Conservation (phyloP, 2,329 filamentous ascomycete genomes). For the Diatrype stigma region DNA sequence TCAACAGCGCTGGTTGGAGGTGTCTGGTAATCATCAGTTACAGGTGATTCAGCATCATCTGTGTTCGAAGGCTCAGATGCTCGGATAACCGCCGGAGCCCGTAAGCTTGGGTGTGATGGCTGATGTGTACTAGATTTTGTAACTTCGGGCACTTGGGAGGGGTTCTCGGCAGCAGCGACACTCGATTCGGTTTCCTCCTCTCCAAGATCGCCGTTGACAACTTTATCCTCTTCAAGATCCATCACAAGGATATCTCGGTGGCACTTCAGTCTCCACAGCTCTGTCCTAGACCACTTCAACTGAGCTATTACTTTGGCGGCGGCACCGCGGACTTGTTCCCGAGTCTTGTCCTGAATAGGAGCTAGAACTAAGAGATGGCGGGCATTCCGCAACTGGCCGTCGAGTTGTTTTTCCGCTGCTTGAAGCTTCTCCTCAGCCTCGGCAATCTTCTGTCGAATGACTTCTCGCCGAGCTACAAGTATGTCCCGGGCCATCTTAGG, state of each 20-base stretch:
- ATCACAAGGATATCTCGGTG: slow-evolving; percentile 82
- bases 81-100: slow-evolving; percentile 30
- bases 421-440: slow-evolving; percentile 79
- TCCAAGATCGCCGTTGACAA: slow-evolving; percentile 31
- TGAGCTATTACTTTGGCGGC: slow-evolving; percentile 82
- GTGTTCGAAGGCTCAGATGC: slow-evolving; percentile 27
- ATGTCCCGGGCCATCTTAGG: slow-evolving; percentile 84
- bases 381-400: slow-evolving; percentile 80
- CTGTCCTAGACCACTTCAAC: slow-evolving; percentile 88
- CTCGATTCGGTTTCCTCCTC: slow-evolving; percentile 14
- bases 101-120: slow-evolving; percentile 32
- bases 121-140: slow-evolving; percentile 32
- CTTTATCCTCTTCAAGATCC: slow-evolving; percentile 77
- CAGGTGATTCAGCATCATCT: slow-evolving; percentile 33
- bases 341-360: slow-evolving; percentile 84
- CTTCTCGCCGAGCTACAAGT: slow-evolving; percentile 71
- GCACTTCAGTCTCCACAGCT: slow-evolving; percentile 88
- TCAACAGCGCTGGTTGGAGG: slow-evolving; percentile 38
- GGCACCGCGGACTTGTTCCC: slow-evolving; percentile 80
- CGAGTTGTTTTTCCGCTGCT: slow-evolving; percentile 70
- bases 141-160: slow-evolving; percentile 23
- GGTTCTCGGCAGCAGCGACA: slow-evolving; percentile 10
- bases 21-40: slow-evolving; percentile 45
- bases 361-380: slow-evolving; percentile 85
- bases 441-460: slow-evolving; percentile 78